Percentiles rank a stretch among this genome's conserved stretches.
phyloP scores from a whole-genome alignment of 495 filamentous ascomycete genomes.

The Bacidia rubella region DNA sequence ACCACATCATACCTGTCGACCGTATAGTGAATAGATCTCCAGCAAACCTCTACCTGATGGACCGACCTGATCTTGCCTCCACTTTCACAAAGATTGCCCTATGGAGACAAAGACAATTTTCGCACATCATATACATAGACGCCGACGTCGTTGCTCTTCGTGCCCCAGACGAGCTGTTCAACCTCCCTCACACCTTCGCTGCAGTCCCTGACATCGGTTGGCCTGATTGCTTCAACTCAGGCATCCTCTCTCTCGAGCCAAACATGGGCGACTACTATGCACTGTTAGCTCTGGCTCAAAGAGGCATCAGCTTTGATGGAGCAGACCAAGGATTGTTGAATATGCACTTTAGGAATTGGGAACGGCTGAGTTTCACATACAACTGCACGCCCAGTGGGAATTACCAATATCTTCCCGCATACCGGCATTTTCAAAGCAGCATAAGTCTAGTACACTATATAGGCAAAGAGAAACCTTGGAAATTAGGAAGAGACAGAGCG shows the following conservation, averaged over 20 bases:
- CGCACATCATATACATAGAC: constrained; percentile 84
- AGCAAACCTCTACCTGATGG: constrained; percentile 81
- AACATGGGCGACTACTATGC: constrained; percentile 80
- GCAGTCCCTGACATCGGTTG: constrained; percentile 93
- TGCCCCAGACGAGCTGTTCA: constrained; percentile 86
- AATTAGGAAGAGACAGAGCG: constrained; percentile 45
- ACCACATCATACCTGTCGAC: constrained; percentile 77
- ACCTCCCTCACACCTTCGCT: constrained; percentile 61
- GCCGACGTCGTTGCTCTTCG: constrained; percentile 76
- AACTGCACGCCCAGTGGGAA: constrained; percentile 90
- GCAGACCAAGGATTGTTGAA: constrained; percentile 95
- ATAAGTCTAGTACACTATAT: constrained; percentile 92
- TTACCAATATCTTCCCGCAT: constrained; percentile 92
- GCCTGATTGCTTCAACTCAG: constrained; percentile 97
- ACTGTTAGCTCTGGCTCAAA: constrained; percentile 65
- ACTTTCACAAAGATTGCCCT: constrained; percentile 94
- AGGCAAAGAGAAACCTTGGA: constrained; percentile 83
- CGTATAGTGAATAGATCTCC: constrained; percentile 62
- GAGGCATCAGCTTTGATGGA: constrained; percentile 89
- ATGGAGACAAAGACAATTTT: constrained; percentile 84
- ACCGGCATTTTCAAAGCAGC: constrained; percentile 75
- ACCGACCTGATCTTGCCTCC: constrained; percentile 73
- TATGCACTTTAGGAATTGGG: constrained; percentile 78
- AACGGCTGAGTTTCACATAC: constrained; percentile 86
- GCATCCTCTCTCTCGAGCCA: constrained; percentile 80